phyloP scores from a whole-genome alignment of 139 green algal genomes.

The Chlamydomonas sp. region DNA sequence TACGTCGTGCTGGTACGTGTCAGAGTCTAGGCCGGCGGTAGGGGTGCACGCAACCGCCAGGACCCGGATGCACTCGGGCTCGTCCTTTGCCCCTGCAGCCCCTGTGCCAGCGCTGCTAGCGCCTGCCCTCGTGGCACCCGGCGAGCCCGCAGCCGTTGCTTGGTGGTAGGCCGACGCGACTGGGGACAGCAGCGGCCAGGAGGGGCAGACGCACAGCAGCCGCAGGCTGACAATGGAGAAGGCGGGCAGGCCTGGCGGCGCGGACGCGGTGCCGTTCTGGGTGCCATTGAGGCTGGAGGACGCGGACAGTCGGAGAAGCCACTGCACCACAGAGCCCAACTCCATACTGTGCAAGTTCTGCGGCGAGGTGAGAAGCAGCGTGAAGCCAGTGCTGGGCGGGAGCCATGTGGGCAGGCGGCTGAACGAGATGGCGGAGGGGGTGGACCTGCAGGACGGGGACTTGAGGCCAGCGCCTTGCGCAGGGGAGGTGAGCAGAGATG shows the following conservation, averaged over 20 bases:
- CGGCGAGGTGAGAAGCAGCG: slow-evolving; percentile 16
- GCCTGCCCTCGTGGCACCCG: too few species aligned
- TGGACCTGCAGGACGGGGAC: not conserved
- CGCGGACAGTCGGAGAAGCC: not conserved
- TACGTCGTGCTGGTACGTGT: slow-evolving; percentile 15
- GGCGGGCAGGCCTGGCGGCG: not conserved
- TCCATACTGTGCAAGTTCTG: slow-evolving; percentile 4
- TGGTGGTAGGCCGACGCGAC: not conserved
- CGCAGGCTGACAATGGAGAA: not conserved
- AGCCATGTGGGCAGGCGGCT: slow-evolving; percentile 21
- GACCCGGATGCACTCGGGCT: not conserved
- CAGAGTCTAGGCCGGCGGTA: not conserved
- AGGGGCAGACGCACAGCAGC: not conserved
- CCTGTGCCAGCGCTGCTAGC: too few species aligned
- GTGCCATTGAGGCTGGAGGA: not conserved
- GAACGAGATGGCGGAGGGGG: not conserved
- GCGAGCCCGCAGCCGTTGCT: not conserved
- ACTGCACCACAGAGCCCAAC: not conserved
- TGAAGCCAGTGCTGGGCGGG: not conserved
- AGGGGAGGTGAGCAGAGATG: not conserved
- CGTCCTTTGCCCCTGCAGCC: too few species aligned
- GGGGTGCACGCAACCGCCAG: slow-evolving; percentile 21
- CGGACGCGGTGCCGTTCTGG: not conserved
- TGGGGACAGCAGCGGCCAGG: slow-evolving; percentile 3
- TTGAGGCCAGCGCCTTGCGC: not conserved